A percentile compares a stretch with the other conserved stretches of the same genome.
phyloP scores from a whole-genome alignment of 306 rosid genomes.

The Datisca glomerata region DNA sequence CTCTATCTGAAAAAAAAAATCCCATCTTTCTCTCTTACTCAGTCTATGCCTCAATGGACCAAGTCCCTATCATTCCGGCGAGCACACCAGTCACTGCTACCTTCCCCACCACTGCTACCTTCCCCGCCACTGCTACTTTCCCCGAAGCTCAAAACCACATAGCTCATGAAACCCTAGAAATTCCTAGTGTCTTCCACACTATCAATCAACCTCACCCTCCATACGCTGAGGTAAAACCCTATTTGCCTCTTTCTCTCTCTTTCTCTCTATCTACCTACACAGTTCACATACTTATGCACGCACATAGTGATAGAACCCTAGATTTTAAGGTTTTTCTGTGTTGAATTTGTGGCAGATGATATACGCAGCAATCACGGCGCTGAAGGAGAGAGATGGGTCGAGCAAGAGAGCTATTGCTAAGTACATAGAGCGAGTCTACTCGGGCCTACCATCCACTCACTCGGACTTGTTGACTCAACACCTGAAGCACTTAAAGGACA shows the following conservation, averaged over 20 bases:
- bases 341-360: constrained; percentile 39
- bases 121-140: constrained; percentile 9
- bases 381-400: constrained; percentile 69
- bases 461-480: constrained; percentile 50
- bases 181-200: constrained; percentile 2
- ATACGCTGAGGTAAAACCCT: constrained; percentile 41
- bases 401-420: constrained; percentile 68
- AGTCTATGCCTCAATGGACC: constrained; percentile 9
- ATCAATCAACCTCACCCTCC: constrained; percentile 32
- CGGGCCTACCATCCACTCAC: constrained; percentile 48
- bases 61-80: constrained; percentile 20
- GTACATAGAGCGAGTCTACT: constrained; percentile 56
- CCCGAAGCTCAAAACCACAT: constrained; percentile 7
- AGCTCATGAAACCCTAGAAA: constrained; percentile 3
- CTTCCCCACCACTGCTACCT: constrained; percentile 1
- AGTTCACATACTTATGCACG: background rate
- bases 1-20: too few species aligned
- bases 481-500: constrained; percentile 50
- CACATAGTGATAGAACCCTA: background rate
- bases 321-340: background rate
- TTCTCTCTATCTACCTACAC: background rate
- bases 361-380: constrained; percentile 43
- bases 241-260: background rate
- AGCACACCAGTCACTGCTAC: background rate
- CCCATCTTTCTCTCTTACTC: constrained; percentile 8